phyloP scores from a whole-genome alignment of 2,329 filamentous ascomycete genomes.

The Byssoonygena ceratinophila region DNA sequence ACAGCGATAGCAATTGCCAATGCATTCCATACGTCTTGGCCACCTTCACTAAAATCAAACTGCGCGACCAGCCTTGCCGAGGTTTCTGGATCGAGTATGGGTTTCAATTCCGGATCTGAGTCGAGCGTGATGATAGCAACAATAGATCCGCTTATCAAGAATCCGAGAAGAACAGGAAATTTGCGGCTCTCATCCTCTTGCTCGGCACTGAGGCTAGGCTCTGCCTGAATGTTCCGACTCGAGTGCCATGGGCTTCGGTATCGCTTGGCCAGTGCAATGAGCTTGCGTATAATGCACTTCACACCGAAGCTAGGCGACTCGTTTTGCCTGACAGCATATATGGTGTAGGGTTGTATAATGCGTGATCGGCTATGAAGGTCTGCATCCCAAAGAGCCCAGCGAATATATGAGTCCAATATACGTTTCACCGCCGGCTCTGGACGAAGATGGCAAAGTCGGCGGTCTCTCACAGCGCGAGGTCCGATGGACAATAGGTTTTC shows the following conservation, averaged over 20 bases:
- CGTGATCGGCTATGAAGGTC: conserved; percentile 29
- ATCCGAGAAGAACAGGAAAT: conserved; percentile 44
- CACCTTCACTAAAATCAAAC: conserved; percentile 44
- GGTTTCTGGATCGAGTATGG: conserved; percentile 15
- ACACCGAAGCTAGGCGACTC: conserved; percentile 36
- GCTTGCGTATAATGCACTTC: conserved; percentile 34
- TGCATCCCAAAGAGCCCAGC: conserved; percentile 45
- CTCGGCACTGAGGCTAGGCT: background rate
- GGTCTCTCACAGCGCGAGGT: conserved; percentile 41
- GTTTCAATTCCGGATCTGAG: conserved; percentile 27
- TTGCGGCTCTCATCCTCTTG: conserved; percentile 15
- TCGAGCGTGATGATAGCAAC: conserved; percentile 45
- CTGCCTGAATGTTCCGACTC: conserved; percentile 9
- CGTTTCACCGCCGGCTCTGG: conserved; percentile 32
- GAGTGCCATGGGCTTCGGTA: conserved; percentile 30
- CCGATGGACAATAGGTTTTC: conserved; percentile 42
- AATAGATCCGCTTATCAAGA: conserved; percentile 45
- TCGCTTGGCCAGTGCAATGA: conserved; percentile 34
- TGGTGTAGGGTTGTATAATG: conserved; percentile 38
- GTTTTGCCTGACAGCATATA: conserved; percentile 33
- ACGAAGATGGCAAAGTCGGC: conserved; percentile 29
- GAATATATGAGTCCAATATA: conserved; percentile 40
- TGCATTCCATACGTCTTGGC: conserved; percentile 52
- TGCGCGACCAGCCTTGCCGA: conserved; percentile 36
- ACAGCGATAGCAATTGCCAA: conserved; percentile 48